Conservation (phyloP, 768 basidiomycete species). For the Phlebiopsis gigantea region DNA sequence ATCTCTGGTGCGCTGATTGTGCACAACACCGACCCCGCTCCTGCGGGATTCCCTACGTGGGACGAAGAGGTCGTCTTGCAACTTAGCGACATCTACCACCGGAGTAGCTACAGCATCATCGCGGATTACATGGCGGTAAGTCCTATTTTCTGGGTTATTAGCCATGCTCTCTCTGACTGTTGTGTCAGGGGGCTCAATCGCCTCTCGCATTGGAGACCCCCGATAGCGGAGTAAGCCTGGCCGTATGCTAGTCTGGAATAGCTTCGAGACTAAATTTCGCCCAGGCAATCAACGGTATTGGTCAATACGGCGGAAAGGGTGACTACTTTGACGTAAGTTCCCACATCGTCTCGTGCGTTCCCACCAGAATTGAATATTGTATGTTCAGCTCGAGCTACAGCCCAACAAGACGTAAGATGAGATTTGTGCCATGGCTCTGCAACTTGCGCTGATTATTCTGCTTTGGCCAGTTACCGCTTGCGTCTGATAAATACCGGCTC, state of each 20-base stretch:
- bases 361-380: slow-evolving; percentile 11
- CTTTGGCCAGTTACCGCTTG: slow-evolving; percentile 32
- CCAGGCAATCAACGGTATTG: slow-evolving; percentile 29
- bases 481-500: slow-evolving; percentile 44
- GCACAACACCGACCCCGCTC: slow-evolving; percentile 33
- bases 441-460: neutral
- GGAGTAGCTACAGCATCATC: slow-evolving; percentile 20
- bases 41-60: slow-evolving; percentile 29
- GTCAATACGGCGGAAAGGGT: slow-evolving; percentile 29
- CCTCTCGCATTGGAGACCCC: slow-evolving; percentile 29
- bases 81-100: slow-evolving; percentile 32
- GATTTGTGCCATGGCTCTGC: neutral
- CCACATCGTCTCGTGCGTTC: neutral
- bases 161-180: slow-evolving; percentile 14
- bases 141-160: neutral
- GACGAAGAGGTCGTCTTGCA: slow-evolving; percentile 36
- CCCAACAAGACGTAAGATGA: slow-evolving; percentile 22
- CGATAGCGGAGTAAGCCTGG: slow-evolving; percentile 24
- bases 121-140: slow-evolving; percentile 20
- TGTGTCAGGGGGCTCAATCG: slow-evolving; percentile 24
- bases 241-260: neutral
- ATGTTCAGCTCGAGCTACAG: slow-evolving; percentile 28
- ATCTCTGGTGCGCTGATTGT: slow-evolving; percentile 44
- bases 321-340: slow-evolving; percentile 23
- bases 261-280: neutral